Evolutionary conservation across 176 grass and related monocot genomes (phyloP).

Genomic region (Aegilops longissima): DNA sequence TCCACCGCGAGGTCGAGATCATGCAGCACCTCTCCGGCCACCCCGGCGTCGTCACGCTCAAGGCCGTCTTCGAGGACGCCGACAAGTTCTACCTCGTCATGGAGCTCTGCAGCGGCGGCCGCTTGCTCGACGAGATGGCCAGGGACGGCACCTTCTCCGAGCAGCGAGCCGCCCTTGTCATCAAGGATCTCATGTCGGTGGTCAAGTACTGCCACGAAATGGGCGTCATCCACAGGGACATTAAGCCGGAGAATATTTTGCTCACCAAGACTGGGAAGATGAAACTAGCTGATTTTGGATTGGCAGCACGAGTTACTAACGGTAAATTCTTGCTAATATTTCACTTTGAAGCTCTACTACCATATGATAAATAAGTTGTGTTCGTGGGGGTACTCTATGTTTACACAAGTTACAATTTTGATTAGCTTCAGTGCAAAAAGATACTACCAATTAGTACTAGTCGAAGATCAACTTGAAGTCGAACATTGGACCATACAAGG

Average conservation of each 20-base stretch:
- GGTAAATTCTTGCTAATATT: constrained; percentile 40
- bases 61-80: constrained; percentile 80
- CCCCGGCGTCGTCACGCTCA: constrained; percentile 80
- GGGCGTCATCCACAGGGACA: constrained; percentile 92
- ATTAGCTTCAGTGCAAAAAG: not conserved
- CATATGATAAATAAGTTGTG: not conserved
- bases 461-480: not conserved
- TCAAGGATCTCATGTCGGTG: constrained; percentile 68
- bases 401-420: not conserved
- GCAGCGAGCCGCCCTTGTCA: constrained; percentile 55
- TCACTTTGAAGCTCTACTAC: not conserved
- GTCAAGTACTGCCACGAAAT: constrained; percentile 95
- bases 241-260: constrained; percentile 93
- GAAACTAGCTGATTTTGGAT: constrained; percentile 90
- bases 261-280: constrained; percentile 62
- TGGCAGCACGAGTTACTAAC: constrained; percentile 74
- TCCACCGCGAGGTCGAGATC: constrained; percentile 96
- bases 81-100: constrained; percentile 81
- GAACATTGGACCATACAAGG: not conserved
- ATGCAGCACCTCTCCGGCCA: constrained; percentile 99
- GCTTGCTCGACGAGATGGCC: constrained; percentile 65
- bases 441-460: not conserved
- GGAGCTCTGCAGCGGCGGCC: constrained; percentile 79
- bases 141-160: constrained; percentile 57
- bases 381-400: not conserved